These are phyloP conservation scores for Prunus yedoensis DNA, from an alignment of 331 rosid species.

Conservation along the genomic window DNA sequence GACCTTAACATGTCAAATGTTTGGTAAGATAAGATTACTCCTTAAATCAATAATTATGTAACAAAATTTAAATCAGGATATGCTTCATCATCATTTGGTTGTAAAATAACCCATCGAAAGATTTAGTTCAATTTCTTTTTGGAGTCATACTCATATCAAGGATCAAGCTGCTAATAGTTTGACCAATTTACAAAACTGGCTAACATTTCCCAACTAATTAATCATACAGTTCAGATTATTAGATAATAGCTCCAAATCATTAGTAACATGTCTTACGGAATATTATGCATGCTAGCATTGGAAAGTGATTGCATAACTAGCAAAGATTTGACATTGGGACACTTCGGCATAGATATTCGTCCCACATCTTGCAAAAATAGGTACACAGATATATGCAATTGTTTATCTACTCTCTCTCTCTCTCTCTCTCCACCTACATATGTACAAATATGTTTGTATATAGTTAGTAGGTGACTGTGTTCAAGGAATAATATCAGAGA, in stretches of 20 bases:
- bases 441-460: background rate
- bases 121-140: constrained; percentile 4
- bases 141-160: background rate
- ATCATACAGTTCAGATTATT: background rate
- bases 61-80: no score
- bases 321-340: constrained; percentile 42
- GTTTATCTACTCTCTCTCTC: no score
- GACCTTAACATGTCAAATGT: no score
- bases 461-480: constrained; percentile 26
- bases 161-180: constrained; percentile 3
- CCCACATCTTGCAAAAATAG: constrained; percentile 28
- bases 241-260: constrained; percentile 7
- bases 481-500: constrained; percentile 40
- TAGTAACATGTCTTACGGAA: constrained; percentile 28
- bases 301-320: constrained; percentile 41
- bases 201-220: constrained; percentile 11
- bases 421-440: background rate
- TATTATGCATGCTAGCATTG: constrained; percentile 9
- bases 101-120: background rate
- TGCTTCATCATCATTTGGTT: background rate
- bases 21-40: background rate
- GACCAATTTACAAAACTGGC: background rate
- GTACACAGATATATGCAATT: constrained; percentile 12
- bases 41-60: background rate
- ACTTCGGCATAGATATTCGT: constrained; percentile 27